Evolutionary conservation across 306 rosid genomes (phyloP).

Genomic region (Sicyos edulis): DNA sequence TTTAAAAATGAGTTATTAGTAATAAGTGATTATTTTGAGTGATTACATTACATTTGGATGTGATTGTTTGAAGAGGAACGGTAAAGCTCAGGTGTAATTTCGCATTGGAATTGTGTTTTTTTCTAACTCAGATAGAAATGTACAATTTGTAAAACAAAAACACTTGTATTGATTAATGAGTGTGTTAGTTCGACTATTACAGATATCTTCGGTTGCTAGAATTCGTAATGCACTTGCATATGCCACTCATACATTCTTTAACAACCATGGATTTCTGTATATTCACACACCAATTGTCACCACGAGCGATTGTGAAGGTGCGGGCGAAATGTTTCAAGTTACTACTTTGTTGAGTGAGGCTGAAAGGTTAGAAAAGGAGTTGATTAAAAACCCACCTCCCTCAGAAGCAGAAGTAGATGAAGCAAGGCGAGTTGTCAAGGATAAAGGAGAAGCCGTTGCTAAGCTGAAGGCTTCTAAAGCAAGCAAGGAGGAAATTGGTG

Average conservation of each 20-base stretch:
- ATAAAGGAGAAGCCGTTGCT: constrained; percentile 65
- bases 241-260: constrained; percentile 82
- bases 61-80: too few species aligned
- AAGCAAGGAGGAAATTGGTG: constrained; percentile 47
- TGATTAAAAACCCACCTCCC: constrained; percentile 72
- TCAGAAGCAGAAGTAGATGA: constrained; percentile 69
- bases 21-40: too few species aligned
- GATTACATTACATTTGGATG: too few species aligned
- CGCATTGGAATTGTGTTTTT: too few species aligned
- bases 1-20: too few species aligned
- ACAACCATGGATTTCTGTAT: constrained; percentile 66
- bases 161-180: too few species aligned
- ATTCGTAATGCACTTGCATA: constrained; percentile 77
- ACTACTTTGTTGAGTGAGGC: constrained; percentile 77
- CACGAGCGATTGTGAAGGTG: constrained; percentile 99
- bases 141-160: background rate
- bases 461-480: constrained; percentile 70
- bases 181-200: constrained; percentile 16
- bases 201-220: constrained; percentile 88
- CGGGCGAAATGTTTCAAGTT: constrained; percentile 99
- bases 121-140: background rate
- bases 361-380: constrained; percentile 77
- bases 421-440: constrained; percentile 47
- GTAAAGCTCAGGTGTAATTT: too few species aligned
- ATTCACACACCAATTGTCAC: constrained; percentile 94